Conservation (phyloP, 2,329 filamentous ascomycete species). For the Colletotrichum melonis region DNA sequence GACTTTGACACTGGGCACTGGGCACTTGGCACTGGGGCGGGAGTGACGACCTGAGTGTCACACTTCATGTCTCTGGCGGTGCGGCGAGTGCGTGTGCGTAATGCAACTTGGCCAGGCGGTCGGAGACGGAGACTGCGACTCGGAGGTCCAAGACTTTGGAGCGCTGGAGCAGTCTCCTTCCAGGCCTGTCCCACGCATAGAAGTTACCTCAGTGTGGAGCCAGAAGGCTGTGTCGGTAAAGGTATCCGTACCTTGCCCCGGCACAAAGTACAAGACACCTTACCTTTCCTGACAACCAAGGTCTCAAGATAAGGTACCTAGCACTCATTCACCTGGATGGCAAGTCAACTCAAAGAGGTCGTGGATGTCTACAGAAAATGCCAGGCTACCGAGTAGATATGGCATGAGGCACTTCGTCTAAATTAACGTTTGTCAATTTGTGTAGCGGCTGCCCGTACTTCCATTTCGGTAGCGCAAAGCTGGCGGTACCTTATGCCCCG, state of each 20-base stretch:
- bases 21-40: not conserved
- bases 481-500: not conserved
- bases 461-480: not conserved
- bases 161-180: not conserved
- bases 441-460: not conserved
- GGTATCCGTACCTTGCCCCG: not conserved
- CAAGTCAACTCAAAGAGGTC: not conserved
- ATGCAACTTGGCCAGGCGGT: conserved; percentile 29
- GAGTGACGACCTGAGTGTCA: conserved; percentile 9
- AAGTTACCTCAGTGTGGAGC: not conserved
- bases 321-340: not conserved
- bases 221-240: not conserved
- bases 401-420: not conserved
- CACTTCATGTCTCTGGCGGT: not conserved
- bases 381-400: not conserved
- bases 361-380: not conserved
- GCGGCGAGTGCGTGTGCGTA: conserved; percentile 28
- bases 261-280: not conserved
- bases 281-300: not conserved
- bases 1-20: not conserved
- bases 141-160: not conserved
- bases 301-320: too few species aligned
- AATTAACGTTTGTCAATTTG: not conserved
- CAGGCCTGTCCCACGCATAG: not conserved
- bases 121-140: conserved; percentile 6